Percentiles rank a stretch among this genome's conserved stretches.
Conservation (phyloP, 1,284 basidiomycete species). For the Papiliotrema fonsecae region DNA sequence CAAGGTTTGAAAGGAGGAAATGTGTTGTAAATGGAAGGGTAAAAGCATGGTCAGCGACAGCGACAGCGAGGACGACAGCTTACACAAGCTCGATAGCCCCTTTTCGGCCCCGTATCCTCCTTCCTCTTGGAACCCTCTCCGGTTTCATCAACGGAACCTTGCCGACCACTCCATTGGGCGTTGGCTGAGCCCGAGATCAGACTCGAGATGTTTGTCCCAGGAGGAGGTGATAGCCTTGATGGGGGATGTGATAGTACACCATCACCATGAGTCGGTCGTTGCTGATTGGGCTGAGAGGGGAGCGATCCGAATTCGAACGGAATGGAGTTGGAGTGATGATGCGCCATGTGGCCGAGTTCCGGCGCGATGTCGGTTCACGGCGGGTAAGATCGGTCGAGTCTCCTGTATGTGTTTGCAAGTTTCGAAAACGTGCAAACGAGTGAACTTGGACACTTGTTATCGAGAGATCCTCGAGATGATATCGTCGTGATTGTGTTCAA, state of each 20-base stretch:
- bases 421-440: no score
- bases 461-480: no score
- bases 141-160: not conserved
- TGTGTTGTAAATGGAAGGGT: not conserved
- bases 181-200: constrained; percentile 1
- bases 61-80: constrained; percentile 8
- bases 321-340: not conserved
- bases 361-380: no score
- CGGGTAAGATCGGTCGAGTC: no score
- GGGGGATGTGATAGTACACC: constrained; percentile 8
- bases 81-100: constrained; percentile 43
- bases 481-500: no score
- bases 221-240: constrained; percentile 32
- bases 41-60: not conserved
- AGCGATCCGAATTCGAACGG: not conserved
- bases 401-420: no score
- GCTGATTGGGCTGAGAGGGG: not conserved
- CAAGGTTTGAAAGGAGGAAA: not conserved
- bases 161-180: not conserved
- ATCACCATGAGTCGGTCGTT: not conserved
- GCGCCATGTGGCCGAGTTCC: not conserved
- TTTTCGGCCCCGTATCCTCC: constrained; percentile 30
- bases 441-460: no score
- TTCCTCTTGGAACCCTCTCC: constrained; percentile 8
- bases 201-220: constrained; percentile 9